Percentiles rank a stretch among this genome's conserved stretches.
Evolutionary conservation across 768 basidiomycete species (phyloP).

Genomic region (Lepiota venenata): DNA sequence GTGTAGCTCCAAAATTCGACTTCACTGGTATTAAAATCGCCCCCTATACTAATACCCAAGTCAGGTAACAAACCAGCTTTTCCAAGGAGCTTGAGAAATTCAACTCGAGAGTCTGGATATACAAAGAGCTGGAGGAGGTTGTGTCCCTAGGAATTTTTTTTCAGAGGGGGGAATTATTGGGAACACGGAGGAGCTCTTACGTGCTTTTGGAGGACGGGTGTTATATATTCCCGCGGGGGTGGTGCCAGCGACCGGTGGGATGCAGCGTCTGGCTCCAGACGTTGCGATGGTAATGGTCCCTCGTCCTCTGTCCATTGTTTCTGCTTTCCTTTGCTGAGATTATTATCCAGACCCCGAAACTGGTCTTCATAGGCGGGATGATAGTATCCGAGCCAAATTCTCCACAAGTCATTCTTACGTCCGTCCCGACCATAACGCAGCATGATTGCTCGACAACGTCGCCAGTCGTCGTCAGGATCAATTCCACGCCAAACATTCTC

Average conservation of each 20-base stretch:
- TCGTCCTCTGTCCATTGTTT: conserved; percentile 50
- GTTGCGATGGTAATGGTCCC: conserved; percentile 25
- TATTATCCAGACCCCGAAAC: conserved; percentile 14
- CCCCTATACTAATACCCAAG: conserved; percentile 27
- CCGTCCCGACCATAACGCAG: conserved; percentile 59
- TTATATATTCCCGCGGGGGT: conserved; percentile 40
- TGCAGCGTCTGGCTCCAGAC: conserved; percentile 19
- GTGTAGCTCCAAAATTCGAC: conserved; percentile 73
- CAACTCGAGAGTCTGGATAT: conserved; percentile 73
- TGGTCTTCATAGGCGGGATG: conserved; percentile 23
- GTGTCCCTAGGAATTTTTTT: conserved; percentile 39
- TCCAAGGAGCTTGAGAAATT: conserved; percentile 55
- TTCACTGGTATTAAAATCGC: conserved; percentile 30
- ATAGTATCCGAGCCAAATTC: conserved; percentile 56
- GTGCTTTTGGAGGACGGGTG: conserved; percentile 51
- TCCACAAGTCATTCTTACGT: conserved; percentile 74
- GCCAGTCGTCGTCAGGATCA: conserved; percentile 51
- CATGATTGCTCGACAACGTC: conserved; percentile 50
- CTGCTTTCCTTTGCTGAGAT: conserved; percentile 31
- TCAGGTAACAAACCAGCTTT: conserved; percentile 40
- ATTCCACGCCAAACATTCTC: conserved; percentile 20
- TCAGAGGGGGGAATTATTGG: neutral
- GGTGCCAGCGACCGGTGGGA: conserved; percentile 20
- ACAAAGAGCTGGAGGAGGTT: conserved; percentile 58
- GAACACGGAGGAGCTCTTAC: conserved; percentile 29